These are phyloP conservation scores for Talaromyces sp. DNA, from an alignment of 2,329 filamentous ascomycete genomes.

Conservation along the genomic window DNA sequence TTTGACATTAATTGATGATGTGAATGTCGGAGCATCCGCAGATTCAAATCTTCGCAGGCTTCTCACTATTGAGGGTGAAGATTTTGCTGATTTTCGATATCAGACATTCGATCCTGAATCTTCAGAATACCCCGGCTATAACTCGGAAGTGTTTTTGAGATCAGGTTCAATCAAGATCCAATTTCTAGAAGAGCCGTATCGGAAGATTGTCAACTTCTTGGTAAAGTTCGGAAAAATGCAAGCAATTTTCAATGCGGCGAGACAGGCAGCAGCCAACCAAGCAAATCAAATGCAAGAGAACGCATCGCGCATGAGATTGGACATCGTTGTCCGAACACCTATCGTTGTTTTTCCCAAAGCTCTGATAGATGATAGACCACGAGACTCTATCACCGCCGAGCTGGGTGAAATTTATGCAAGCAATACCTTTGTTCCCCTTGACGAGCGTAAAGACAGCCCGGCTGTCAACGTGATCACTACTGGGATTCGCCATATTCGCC, in stretches of 20 bases:
- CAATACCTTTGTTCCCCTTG: constrained; percentile 82
- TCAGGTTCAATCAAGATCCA: constrained; percentile 96
- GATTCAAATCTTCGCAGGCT: constrained; percentile 77
- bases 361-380: constrained; percentile 62
- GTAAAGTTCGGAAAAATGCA: constrained; percentile 99
- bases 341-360: constrained; percentile 90
- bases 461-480: constrained; percentile 85
- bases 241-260: constrained; percentile 93
- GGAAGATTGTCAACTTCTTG: constrained; percentile 95
- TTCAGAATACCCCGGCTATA: constrained; percentile 83
- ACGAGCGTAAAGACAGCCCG: constrained; percentile 66
- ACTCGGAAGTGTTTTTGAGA: constrained; percentile 82
- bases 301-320: constrained; percentile 86
- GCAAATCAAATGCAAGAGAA: constrained; percentile 90
- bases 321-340: constrained; percentile 87
- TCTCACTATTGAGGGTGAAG: constrained; percentile 90
- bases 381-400: constrained; percentile 86
- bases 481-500: constrained; percentile 83
- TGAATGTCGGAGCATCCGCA: constrained; percentile 81
- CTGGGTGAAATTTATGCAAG: constrained; percentile 95
- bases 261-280: constrained; percentile 88
- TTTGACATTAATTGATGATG: constrained; percentile 82
- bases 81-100: constrained; percentile 94
- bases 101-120: constrained; percentile 82
- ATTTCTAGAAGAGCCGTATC: constrained; percentile 93